Percentiles rank a stretch among this genome's conserved stretches.
These are phyloP conservation scores for Dipteronia sinensis DNA, from an alignment of 345 rosid species.

Conservation along the genomic window DNA sequence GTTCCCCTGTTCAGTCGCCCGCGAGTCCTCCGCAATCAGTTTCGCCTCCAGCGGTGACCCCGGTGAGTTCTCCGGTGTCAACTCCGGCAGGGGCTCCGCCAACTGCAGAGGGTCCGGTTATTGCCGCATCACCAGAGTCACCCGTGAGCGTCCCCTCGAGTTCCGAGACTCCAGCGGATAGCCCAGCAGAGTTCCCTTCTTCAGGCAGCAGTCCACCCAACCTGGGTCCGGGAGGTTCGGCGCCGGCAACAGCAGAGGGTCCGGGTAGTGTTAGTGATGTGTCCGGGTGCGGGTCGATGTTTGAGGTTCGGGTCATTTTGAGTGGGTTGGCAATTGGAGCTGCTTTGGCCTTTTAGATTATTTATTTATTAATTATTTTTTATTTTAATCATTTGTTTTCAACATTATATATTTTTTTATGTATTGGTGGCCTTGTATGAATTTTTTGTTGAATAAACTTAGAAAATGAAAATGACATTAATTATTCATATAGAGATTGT, in stretches of 20 bases:
- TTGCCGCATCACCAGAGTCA: conserved; percentile 35
- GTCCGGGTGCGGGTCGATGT: conserved; percentile 42
- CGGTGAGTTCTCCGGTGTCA: conserved; percentile 20
- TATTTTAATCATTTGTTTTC: background rate
- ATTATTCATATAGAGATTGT: too few species aligned
- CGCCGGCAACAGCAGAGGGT: conserved; percentile 38
- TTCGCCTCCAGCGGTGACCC: conserved; percentile 29
- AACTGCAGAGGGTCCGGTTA: conserved; percentile 37
- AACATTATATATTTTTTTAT: background rate
- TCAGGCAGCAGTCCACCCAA: conserved; percentile 39
- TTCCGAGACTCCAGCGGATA: conserved; percentile 46
- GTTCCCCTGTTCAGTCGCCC: conserved; percentile 32
- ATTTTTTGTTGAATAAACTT: background rate
- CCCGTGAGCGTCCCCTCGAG: conserved; percentile 44
- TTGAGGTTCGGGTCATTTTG: conserved; percentile 23
- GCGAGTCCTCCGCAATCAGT: conserved; percentile 24
- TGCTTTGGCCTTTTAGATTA: conserved; percentile 24
- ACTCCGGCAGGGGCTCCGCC: conserved; percentile 37
- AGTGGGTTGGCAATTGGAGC: conserved; percentile 33
- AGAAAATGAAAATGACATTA: too few species aligned
- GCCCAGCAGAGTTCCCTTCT: conserved; percentile 60
- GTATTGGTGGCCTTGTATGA: background rate
- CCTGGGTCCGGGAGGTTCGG: conserved; percentile 25
- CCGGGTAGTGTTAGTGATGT: conserved; percentile 31
- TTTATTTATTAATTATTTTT: background rate